A percentile compares a stretch with the other conserved stretches of the same genome.
These are phyloP conservation scores for Colletotrichum filicis DNA, from an alignment of 2,329 filamentous ascomycete species.

Conservation along the genomic window DNA sequence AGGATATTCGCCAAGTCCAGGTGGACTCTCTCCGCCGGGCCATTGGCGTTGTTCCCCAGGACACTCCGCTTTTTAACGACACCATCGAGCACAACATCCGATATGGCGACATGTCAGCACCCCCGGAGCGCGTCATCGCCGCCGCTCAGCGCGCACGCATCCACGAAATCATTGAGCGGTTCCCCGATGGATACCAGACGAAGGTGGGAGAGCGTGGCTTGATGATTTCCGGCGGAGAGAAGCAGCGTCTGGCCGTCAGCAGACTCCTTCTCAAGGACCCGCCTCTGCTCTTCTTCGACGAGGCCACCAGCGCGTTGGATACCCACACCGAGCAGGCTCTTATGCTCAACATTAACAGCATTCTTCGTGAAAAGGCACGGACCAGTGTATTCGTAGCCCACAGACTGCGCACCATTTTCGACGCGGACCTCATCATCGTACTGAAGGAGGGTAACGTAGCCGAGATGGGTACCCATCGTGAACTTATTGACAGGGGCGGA, in stretches of 20 bases:
- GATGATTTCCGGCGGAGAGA: conserved; percentile 97
- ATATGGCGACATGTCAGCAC: conserved; percentile 86
- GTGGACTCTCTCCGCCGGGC: conserved; percentile 84
- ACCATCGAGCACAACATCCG: conserved; percentile 95
- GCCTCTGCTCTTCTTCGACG: conserved; percentile 91
- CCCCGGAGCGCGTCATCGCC: conserved; percentile 76
- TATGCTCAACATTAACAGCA: conserved; percentile 91
- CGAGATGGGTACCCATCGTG: conserved; percentile 87
- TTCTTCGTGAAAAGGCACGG: conserved; percentile 85
- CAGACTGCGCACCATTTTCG: conserved; percentile 90
- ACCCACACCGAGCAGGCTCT: conserved; percentile 94
- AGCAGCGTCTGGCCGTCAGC: conserved; percentile 88
- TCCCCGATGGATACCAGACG: conserved; percentile 90
- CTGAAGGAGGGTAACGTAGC: conserved; percentile 85
- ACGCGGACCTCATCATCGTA: conserved; percentile 93
- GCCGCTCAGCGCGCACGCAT: conserved; percentile 87
- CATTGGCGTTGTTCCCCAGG: conserved; percentile 96
- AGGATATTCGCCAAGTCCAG: conserved; percentile 86
- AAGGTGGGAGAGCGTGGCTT: conserved; percentile 93
- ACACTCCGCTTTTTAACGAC: conserved; percentile 97
- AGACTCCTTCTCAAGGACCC: conserved; percentile 89
- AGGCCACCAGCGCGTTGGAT: conserved; percentile 91
- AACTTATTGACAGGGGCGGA: conserved; percentile 81
- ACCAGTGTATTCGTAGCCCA: conserved; percentile 98
- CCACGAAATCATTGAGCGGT: conserved; percentile 81